These are phyloP conservation scores for Limonium bicolor DNA, from an alignment of 148 eudicot species.

Conservation along the genomic window DNA sequence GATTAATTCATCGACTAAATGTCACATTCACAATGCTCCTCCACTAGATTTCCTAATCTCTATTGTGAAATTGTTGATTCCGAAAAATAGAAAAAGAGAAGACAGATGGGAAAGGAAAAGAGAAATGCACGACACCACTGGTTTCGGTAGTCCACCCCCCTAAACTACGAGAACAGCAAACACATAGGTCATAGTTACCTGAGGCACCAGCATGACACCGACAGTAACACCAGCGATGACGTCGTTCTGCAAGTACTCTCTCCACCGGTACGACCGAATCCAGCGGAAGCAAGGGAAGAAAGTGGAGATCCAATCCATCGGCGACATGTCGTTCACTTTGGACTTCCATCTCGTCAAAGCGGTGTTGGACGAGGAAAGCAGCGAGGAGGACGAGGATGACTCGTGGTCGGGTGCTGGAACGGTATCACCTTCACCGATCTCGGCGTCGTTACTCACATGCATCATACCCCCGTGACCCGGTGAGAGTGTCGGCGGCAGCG, in stretches of 20 bases:
- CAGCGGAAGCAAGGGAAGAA: slow-evolving; percentile 83
- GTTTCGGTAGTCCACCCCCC: background rate
- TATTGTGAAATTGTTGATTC: no score
- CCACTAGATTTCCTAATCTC: no score
- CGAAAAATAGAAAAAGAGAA: no score
- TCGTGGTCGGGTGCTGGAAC: slow-evolving; percentile 32
- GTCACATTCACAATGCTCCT: no score
- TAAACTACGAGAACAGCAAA: no score
- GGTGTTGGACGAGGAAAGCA: slow-evolving; percentile 14
- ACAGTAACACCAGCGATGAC: slow-evolving; percentile 81
- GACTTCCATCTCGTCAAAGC: slow-evolving; percentile 25
- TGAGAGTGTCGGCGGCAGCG: slow-evolving; percentile 1
- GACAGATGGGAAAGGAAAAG: background rate
- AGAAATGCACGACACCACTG: background rate
- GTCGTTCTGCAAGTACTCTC: slow-evolving; percentile 61
- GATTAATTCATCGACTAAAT: no score
- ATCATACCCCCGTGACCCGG: background rate
- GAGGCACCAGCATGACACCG: slow-evolving; percentile 97
- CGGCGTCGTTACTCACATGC: no score
- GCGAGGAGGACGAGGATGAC: slow-evolving; percentile 17
- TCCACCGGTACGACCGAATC: slow-evolving; percentile 46
- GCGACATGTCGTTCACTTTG: slow-evolving; percentile 48
- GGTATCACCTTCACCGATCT: slow-evolving; percentile 56
- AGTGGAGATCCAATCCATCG: slow-evolving; percentile 52
- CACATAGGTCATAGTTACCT: slow-evolving; percentile 24